phyloP scores from a whole-genome alignment of 208 protist species.

The Trypanosoma mega region DNA sequence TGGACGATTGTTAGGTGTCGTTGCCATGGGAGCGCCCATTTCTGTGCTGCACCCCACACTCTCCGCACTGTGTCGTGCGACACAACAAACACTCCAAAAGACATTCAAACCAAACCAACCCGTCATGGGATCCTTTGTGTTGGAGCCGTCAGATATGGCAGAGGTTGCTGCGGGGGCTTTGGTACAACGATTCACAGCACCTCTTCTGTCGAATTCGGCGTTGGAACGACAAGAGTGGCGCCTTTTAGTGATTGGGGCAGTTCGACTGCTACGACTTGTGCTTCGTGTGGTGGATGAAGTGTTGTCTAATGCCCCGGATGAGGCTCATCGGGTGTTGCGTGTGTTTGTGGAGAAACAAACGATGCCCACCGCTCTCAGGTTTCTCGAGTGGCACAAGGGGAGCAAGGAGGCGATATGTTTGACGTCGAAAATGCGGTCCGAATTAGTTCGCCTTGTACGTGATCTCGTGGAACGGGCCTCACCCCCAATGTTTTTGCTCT shows the following conservation, averaged over 20 bases:
- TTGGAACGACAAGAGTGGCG: no score
- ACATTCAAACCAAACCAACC: neutral
- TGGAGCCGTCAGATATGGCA: neutral
- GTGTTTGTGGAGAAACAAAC: constrained; percentile 16
- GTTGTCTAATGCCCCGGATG: neutral
- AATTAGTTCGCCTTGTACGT: constrained; percentile 19
- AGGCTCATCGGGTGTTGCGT: neutral
- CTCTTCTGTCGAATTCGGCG: neutral
- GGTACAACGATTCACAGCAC: constrained; percentile 10
- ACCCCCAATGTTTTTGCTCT: constrained; percentile 13
- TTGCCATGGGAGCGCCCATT: constrained; percentile 7
- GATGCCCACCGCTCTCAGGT: constrained; percentile 2
- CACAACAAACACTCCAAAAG: constrained; percentile 2
- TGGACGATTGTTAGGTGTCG: constrained; percentile 7
- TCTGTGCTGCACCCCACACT: constrained; percentile 12
- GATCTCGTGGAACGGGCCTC: constrained; percentile 17
- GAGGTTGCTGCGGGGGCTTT: constrained; percentile 7
- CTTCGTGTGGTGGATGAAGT: constrained; percentile 11
- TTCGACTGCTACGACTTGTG: constrained; percentile 17
- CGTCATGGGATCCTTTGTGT: neutral
- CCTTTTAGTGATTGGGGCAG: neutral
- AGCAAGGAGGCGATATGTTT: neutral
- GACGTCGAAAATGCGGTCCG: constrained; percentile 3
- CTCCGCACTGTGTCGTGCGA: neutral
- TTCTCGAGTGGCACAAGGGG: neutral